phyloP scores from a whole-genome alignment of 2,329 filamentous ascomycete species.

The Zopfia rhizophila region DNA sequence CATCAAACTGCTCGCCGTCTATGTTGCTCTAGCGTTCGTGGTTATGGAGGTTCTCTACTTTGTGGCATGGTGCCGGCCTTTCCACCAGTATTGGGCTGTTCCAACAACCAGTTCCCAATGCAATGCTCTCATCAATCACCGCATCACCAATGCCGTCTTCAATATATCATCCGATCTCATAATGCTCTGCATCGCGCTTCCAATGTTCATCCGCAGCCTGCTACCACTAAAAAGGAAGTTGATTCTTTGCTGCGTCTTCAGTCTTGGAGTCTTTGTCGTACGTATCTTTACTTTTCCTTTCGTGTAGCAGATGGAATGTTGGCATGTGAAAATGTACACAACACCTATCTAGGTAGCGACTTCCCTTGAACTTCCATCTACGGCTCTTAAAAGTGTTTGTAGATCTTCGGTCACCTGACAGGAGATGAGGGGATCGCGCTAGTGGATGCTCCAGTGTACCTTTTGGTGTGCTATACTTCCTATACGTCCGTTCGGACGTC shows the following conservation, averaged over 20 bases:
- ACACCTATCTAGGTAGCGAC: too few species aligned
- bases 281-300: constrained; percentile 4
- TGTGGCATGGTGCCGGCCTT: constrained; percentile 66
- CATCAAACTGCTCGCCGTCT: constrained; percentile 57
- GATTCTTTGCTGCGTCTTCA: constrained; percentile 63
- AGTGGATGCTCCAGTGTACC: too few species aligned
- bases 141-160: constrained; percentile 53
- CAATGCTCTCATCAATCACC: constrained; percentile 51
- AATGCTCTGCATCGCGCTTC: constrained; percentile 56
- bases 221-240: constrained; percentile 58
- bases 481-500: neutral
- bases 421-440: too few species aligned
- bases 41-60: constrained; percentile 62
- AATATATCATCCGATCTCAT: constrained; percentile 60
- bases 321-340: too few species aligned
- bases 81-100: constrained; percentile 64
- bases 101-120: constrained; percentile 57
- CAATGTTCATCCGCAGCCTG: constrained; percentile 52
- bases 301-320: neutral
- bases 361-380: too few species aligned
- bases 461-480: neutral
- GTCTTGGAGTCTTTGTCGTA: constrained; percentile 58
- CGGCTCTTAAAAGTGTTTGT: too few species aligned
- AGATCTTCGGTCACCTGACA: neutral
- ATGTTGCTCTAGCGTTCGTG: constrained; percentile 59